These are phyloP conservation scores for Suillus subluteus DNA, from an alignment of 768 basidiomycete genomes.

Conservation along the genomic window DNA sequence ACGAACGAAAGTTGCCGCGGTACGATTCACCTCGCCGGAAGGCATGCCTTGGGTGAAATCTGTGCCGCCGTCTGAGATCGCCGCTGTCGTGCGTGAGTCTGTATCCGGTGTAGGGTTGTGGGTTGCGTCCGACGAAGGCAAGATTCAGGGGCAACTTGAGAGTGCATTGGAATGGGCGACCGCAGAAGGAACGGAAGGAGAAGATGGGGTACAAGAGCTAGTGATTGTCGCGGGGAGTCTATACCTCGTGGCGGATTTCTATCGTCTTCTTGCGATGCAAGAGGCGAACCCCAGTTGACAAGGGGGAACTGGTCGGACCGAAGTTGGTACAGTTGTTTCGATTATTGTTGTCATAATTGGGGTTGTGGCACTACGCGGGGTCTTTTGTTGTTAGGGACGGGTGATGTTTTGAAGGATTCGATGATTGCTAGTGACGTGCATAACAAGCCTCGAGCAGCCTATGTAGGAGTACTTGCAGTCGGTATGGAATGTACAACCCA, in stretches of 20 bases:
- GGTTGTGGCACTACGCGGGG: neutral
- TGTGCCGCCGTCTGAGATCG: constrained; percentile 56
- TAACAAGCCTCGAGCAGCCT: neutral
- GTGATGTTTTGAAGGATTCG: neutral
- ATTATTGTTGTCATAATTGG: neutral
- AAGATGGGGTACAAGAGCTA: constrained; percentile 40
- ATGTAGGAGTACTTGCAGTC: neutral
- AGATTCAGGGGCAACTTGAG: constrained; percentile 40
- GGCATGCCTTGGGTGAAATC: constrained; percentile 95
- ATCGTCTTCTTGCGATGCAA: constrained; percentile 48
- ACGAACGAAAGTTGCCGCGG: constrained; percentile 52
- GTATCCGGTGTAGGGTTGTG: constrained; percentile 52
- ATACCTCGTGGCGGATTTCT: constrained; percentile 94
- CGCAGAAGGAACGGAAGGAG: neutral
- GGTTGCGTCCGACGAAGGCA: constrained; percentile 39
- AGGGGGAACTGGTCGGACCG: neutral
- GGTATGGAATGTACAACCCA: neutral
- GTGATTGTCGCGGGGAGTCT: constrained; percentile 88
- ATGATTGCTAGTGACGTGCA: neutral
- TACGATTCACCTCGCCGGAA: constrained; percentile 74
- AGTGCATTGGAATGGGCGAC: constrained; percentile 54
- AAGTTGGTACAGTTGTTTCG: neutral
- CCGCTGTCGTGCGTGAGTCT: constrained; percentile 45
- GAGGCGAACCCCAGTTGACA: neutral
- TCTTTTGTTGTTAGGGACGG: neutral